These are phyloP conservation scores for Phytopythium vexans DNA, from an alignment of 352 stramenopile genomes.

Conservation along the genomic window DNA sequence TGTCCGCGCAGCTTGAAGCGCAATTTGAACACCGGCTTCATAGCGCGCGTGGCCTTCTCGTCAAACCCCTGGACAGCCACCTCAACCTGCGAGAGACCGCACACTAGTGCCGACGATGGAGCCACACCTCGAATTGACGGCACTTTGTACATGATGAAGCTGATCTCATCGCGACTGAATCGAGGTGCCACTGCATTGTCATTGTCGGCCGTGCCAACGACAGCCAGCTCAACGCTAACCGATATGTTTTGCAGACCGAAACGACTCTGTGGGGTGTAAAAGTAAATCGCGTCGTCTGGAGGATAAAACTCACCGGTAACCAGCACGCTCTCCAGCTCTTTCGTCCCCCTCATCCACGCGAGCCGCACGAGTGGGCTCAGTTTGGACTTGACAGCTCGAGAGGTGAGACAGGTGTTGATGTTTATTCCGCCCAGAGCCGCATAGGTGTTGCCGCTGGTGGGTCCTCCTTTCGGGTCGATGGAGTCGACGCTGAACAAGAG, in stretches of 20 bases:
- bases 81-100: constrained; percentile 43
- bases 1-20: constrained; percentile 66
- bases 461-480: constrained; percentile 52
- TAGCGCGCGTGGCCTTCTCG: constrained; percentile 35
- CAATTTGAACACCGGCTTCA: constrained; percentile 43
- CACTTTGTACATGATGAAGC: constrained; percentile 68
- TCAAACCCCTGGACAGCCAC: constrained; percentile 64
- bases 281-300: constrained; percentile 63
- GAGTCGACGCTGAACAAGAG: constrained; percentile 52
- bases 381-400: constrained; percentile 1
- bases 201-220: constrained; percentile 7
- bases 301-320: constrained; percentile 59
- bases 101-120: constrained; percentile 36
- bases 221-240: constrained; percentile 46
- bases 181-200: constrained; percentile 9
- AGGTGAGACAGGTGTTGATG: constrained; percentile 46
- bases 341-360: constrained; percentile 51
- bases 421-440: constrained; percentile 55
- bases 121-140: constrained; percentile 52
- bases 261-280: constrained; percentile 73
- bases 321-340: constrained; percentile 58
- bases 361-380: constrained; percentile 38
- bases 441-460: constrained; percentile 73
- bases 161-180: constrained; percentile 64
- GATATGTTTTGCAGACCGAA: constrained; percentile 71